Conservation (phyloP, 2,329 filamentous ascomycete species). For the Alternaria postmessia region DNA sequence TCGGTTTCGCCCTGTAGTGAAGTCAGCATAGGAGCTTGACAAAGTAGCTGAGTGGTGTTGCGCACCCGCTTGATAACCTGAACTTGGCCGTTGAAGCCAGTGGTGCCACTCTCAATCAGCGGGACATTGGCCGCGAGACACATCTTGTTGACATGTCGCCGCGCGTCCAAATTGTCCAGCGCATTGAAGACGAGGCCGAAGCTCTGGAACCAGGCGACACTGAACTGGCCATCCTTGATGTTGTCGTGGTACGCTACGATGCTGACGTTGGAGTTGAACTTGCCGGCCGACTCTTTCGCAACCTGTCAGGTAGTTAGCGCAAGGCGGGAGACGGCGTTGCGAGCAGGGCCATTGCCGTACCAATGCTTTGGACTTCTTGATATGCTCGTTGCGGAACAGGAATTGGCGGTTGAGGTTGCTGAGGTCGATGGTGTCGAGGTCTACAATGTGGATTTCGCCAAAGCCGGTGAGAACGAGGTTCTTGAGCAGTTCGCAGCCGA, state of each 20-base stretch:
- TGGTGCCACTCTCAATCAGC: constrained; percentile 94
- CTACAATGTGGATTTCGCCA: constrained; percentile 91
- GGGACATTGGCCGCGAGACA: constrained; percentile 90
- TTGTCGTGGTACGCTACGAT: constrained; percentile 92
- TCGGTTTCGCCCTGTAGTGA: constrained; percentile 73
- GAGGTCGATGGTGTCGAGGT: constrained; percentile 97
- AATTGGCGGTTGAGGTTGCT: constrained; percentile 98
- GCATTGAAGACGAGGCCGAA: constrained; percentile 96
- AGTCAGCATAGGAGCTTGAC: constrained; percentile 6
- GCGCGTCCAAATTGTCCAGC: constrained; percentile 91
- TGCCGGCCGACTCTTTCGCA: constrained; percentile 87
- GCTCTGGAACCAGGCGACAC: constrained; percentile 82
- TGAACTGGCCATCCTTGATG: constrained; percentile 89
- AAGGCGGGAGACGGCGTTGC: neutral
- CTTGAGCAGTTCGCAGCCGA: constrained; percentile 97
- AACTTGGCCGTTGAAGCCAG: constrained; percentile 96
- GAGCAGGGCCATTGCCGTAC: constrained; percentile 57
- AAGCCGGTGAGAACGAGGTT: constrained; percentile 93
- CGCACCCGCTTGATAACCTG: constrained; percentile 87
- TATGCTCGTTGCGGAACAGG: constrained; percentile 94
- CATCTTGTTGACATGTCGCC: constrained; percentile 97
- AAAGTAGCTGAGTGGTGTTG: neutral
- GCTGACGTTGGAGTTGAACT: constrained; percentile 87
- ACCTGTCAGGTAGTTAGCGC: constrained; percentile 64
- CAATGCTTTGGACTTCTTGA: constrained; percentile 95